A percentile compares a stretch with the other conserved stretches of the same genome.
Evolutionary conservation across 305 asterid genomes (phyloP).

Genomic region (Fraxinus baroniana): DNA sequence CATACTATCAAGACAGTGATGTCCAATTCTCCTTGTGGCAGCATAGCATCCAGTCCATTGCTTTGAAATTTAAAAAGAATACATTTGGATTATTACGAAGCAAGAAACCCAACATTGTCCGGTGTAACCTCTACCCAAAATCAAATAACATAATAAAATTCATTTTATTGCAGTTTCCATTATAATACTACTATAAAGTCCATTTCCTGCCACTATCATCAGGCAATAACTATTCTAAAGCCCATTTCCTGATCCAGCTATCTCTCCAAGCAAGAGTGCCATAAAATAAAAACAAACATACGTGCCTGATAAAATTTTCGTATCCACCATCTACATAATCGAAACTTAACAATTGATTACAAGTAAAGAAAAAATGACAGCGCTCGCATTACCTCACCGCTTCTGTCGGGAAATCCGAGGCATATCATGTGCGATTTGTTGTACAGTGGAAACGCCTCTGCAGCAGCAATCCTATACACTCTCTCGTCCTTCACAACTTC

Average conservation of each 20-base stretch:
- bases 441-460: conserved; percentile 78
- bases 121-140: not conserved
- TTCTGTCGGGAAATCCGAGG: conserved; percentile 79
- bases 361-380: conserved; percentile 17
- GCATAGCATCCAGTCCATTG: conserved; percentile 5
- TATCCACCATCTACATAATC: conserved; percentile 11
- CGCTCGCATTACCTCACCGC: conserved; percentile 76
- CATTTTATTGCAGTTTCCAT: conserved; percentile 6
- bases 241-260: not conserved
- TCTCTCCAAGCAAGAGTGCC: not conserved
- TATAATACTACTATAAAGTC: not conserved
- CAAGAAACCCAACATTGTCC: not conserved
- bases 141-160: not conserved
- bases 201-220: not conserved
- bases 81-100: not conserved
- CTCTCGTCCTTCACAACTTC: conserved; percentile 68
- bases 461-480: conserved; percentile 57
- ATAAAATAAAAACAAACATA: not conserved
- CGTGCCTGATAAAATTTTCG: conserved; percentile 13
- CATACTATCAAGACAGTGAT: not conserved
- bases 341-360: not conserved
- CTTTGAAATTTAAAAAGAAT: conserved; percentile 13
- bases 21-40: not conserved
- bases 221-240: not conserved
- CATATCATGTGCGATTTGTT: conserved; percentile 86